These are phyloP conservation scores for Sclerotiophoma versabilis DNA, from an alignment of 2,329 filamentous ascomycete species.

Conservation along the genomic window DNA sequence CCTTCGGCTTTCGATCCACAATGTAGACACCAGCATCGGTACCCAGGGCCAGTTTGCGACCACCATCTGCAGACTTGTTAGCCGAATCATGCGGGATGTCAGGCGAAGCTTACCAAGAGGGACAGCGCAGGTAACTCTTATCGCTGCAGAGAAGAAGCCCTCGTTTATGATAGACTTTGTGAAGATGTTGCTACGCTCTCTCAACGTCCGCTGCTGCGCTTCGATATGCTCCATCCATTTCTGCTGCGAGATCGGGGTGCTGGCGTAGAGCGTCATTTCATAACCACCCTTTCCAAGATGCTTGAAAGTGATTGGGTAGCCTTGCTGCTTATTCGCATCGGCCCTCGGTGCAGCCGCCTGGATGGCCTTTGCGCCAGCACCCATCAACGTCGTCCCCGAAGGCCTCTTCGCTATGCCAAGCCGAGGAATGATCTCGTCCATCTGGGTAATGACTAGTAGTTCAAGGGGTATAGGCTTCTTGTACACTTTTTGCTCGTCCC, in stretches of 20 bases:
- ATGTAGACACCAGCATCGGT: conserved; percentile 95
- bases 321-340: conserved; percentile 65
- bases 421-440: conserved; percentile 92
- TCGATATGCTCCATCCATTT: conserved; percentile 99
- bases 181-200: conserved; percentile 76
- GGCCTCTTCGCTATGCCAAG: conserved; percentile 82
- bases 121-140: conserved; percentile 92
- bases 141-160: conserved; percentile 87
- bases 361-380: conserved; percentile 56
- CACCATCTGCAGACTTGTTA: conserved; percentile 71
- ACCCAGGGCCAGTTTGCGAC: conserved; percentile 90
- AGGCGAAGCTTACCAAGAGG: conserved; percentile 73
- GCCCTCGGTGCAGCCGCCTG: conserved; percentile 51
- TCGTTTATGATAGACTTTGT: conserved; percentile 75
- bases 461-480: conserved; percentile 94
- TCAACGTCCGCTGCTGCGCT: conserved; percentile 83
- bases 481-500: conserved; percentile 94
- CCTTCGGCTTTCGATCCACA: conserved; percentile 87
- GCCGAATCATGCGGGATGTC: conserved; percentile 1
- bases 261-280: conserved; percentile 86
- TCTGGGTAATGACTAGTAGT: conserved; percentile 89
- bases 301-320: conserved; percentile 94
- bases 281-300: conserved; percentile 96
- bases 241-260: conserved; percentile 82
- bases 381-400: conserved; percentile 74